Base-by-base conservation (phyloP, 495 filamentous ascomycete species). In the Massariosphaeria phaeospora region DNA sequence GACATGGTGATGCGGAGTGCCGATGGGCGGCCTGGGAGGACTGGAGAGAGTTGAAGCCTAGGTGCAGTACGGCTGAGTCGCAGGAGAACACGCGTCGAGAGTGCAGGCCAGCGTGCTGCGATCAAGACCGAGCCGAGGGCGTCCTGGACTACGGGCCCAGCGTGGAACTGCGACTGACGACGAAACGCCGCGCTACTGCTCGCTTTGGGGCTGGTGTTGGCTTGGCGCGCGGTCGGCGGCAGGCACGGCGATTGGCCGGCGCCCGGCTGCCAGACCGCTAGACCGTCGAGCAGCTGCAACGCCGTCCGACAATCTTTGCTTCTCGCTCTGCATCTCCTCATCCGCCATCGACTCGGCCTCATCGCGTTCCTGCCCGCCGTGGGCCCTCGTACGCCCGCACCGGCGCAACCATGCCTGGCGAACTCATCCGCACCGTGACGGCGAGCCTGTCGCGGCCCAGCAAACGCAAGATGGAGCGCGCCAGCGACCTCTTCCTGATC, bases 1-100 rank as follows among this genome's bases (percentile, higher is more conserved):
- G 80, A 83, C 80, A 84, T 84, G 8, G 48, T 31, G 57, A 49
- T 43, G 34, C 13, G 18, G 23, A 47, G 24, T 31, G 39, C 48
- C n/a, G 55, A 51, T 36, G 42, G 15, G 41, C 17, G n/a, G 18
- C 9, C 15, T 3, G 13, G 23, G 13, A 5, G 18, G n/a, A n/a
- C n/a, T n/a, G n/a, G n/a, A n/a, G n/a, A n/a, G n/a, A n/a, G n/a
- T n/a, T n/a, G n/a, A n/a, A n/a, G n/a, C n/a, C n/a, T n/a, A n/a
- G n/a, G n/a, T 33, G 34, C 20, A 23, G 26, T 21, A 20, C 39
- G n/a, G n/a, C n/a, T n/a, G n/a, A n/a, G n/a, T n/a, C n/a, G n/a
- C n/a, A n/a, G n/a, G n/a, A n/a, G n/a, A n/a, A n/a, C n/a, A n/a
- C n/a, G n/a, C n/a, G n/a, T n/a, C n/a, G n/a, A n/a, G n/a, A n/a